Base-by-base conservation (phyloP, 352 stramenopile species). In the Phytophthora constricta region DNA sequence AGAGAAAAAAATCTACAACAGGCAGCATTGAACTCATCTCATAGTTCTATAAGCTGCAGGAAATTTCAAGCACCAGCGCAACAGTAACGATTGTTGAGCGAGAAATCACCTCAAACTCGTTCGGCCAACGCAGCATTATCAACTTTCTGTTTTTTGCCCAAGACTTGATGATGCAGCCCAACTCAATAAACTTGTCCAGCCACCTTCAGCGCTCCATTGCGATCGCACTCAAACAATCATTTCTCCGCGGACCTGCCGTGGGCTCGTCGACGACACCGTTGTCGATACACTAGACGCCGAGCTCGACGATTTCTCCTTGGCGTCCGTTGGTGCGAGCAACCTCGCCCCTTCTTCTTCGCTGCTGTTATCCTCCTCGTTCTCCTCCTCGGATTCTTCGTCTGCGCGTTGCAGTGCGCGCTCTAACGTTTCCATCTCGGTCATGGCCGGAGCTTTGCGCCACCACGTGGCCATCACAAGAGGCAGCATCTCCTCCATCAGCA, bases 401-500 rank as follows among this genome's bases (percentile, higher is more conserved):
- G 42, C 55, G 16, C 34, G 55, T 22, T 69, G 51, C 28, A 76
- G 28, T 28, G 52, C 58, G 33, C 65, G 58, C 37, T 76, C 58
- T 33, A 76, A 19, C 37, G 58, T 72, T 23, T 69, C 57, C 58
- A 72, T 66, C 26, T 69, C 52, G 0, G 68, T 72, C 47, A 69
- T 43, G 8, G 52, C 47, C 16, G 68, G 54, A 19, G 63, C 68
- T 8, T 62, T 62, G 4, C 58, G 52, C 68, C 63, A 76, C 77
- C 75, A 84, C 51, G 62, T 68, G 4, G 68, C 72, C 71, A 85
- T 76, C 23, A 62, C 50, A 57, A 88, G 79, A 20, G 85, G 81
- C 52, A 91, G 65, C 31, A 45, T 56, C 41, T 82, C 57, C 60
- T 91, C 81, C 62, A 87, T 64, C 41, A 73, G 58, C 23, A 93